Evolutionary conservation across 345 rosid genomes (phyloP).

Genomic region (Aegle marmelos): DNA sequence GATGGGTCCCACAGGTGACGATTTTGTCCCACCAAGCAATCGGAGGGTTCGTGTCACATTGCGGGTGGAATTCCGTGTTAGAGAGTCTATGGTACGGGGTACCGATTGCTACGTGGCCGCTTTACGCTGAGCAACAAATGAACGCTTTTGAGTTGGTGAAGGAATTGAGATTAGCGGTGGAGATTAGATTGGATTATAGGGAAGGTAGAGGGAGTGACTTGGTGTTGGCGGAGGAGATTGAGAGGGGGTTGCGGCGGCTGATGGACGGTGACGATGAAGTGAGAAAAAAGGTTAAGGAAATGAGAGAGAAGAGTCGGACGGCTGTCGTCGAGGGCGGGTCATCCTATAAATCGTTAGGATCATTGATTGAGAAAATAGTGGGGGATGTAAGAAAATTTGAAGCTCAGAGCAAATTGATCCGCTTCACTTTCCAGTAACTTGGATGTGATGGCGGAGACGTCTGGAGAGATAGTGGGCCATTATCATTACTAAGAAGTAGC

Average conservation of each 20-base stretch:
- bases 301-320: conserved; percentile 24
- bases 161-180: conserved; percentile 19
- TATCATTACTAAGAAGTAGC: no score
- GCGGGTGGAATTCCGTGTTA: conserved; percentile 26
- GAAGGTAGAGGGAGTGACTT: neutral
- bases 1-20: conserved; percentile 24
- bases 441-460: neutral
- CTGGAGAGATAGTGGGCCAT: neutral
- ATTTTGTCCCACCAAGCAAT: conserved; percentile 13
- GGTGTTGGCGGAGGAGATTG: conserved; percentile 25
- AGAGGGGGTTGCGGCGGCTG: conserved; percentile 26
- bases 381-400: neutral
- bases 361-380: neutral
- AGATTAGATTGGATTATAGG: conserved; percentile 19
- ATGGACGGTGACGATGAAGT: conserved; percentile 31
- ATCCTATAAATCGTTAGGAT: neutral
- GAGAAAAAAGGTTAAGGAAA: conserved; percentile 32
- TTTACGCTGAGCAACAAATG: conserved; percentile 29
- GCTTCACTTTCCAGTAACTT: neutral
- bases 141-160: conserved; percentile 22
- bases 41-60: conserved; percentile 25
- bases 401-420: neutral
- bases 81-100: conserved; percentile 25
- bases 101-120: conserved; percentile 20
- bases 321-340: conserved; percentile 41